Evolutionary conservation across 2,329 filamentous ascomycete genomes (phyloP).

Genomic region (Metarhizium humberi): DNA sequence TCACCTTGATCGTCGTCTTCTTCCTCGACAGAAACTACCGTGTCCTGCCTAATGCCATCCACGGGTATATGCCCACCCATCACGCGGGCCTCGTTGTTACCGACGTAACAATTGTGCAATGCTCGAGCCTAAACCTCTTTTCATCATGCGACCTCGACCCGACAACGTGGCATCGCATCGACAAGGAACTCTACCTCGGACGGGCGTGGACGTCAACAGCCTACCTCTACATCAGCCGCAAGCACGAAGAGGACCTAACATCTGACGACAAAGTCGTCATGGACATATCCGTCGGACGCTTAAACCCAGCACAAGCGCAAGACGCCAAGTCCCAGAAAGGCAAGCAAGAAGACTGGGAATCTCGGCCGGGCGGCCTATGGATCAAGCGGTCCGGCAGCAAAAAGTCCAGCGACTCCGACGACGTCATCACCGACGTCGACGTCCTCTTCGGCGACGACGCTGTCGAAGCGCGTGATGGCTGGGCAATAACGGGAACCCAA

Average conservation of each 20-base stretch:
- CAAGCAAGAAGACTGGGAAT: slow-evolving; percentile 66
- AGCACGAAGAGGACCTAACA: slow-evolving; percentile 74
- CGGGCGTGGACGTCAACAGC: slow-evolving; percentile 66
- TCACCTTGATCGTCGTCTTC: slow-evolving; percentile 64
- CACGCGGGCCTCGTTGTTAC: slow-evolving; percentile 78
- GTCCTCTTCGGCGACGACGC: slow-evolving; percentile 86
- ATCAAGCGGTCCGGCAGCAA: slow-evolving; percentile 64
- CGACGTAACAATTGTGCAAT: slow-evolving; percentile 70
- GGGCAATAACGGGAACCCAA: slow-evolving; percentile 68
- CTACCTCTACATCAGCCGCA: slow-evolving; percentile 73
- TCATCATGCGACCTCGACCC: slow-evolving; percentile 68
- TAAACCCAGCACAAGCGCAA: slow-evolving; percentile 47
- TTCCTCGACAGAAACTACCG: slow-evolving; percentile 84
- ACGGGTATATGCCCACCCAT: slow-evolving; percentile 79
- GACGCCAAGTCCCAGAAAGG: slow-evolving; percentile 29
- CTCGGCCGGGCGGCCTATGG: slow-evolving; percentile 70
- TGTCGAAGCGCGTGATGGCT: slow-evolving; percentile 78
- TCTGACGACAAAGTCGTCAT: slow-evolving; percentile 69
- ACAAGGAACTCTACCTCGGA: slow-evolving; percentile 81
- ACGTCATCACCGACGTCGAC: slow-evolving; percentile 72
- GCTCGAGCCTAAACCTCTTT: slow-evolving; percentile 65
- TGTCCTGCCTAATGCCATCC: slow-evolving; percentile 75
- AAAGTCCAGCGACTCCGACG: slow-evolving; percentile 64
- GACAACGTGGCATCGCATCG: slow-evolving; percentile 67
- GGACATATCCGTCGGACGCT: slow-evolving; percentile 64